phyloP scores from a whole-genome alignment of 306 rosid genomes.

The Purshia tridentata region DNA sequence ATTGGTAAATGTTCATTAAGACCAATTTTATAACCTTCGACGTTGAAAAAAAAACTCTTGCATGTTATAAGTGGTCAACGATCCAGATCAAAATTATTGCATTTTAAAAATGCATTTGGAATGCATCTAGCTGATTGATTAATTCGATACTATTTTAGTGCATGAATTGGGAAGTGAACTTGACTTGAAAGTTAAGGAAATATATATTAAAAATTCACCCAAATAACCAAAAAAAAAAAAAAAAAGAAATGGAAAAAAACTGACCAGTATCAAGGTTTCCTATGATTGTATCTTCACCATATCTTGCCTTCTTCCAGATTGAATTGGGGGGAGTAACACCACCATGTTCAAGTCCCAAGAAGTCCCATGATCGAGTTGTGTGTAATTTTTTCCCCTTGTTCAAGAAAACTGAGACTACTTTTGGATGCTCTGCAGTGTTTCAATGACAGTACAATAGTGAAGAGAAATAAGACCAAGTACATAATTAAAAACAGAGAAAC shows the following conservation, averaged over 20 bases:
- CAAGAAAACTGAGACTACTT: constrained; percentile 66
- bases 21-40: neutral
- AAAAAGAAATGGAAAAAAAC: constrained; percentile 2
- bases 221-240: neutral
- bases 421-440: constrained; percentile 53
- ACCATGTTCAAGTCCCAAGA: constrained; percentile 62
- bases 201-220: neutral
- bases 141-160: neutral
- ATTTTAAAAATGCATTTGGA: too few species aligned
- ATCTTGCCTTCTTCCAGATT: constrained; percentile 76
- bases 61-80: constrained; percentile 43
- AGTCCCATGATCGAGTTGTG: constrained; percentile 85
- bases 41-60: constrained; percentile 6
- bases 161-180: neutral
- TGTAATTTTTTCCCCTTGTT: constrained; percentile 75
- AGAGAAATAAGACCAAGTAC: neutral
- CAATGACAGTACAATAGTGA: neutral
- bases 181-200: constrained; percentile 18
- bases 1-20: too few species aligned
- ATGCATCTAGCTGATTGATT: neutral
- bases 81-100: constrained; percentile 17
- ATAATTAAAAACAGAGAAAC: neutral
- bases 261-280: constrained; percentile 85
- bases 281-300: constrained; percentile 70
- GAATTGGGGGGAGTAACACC: constrained; percentile 50